Evolutionary conservation across 176 grass and related monocot genomes (phyloP).

Genomic region (Rhipidocladum racemiflorum): DNA sequence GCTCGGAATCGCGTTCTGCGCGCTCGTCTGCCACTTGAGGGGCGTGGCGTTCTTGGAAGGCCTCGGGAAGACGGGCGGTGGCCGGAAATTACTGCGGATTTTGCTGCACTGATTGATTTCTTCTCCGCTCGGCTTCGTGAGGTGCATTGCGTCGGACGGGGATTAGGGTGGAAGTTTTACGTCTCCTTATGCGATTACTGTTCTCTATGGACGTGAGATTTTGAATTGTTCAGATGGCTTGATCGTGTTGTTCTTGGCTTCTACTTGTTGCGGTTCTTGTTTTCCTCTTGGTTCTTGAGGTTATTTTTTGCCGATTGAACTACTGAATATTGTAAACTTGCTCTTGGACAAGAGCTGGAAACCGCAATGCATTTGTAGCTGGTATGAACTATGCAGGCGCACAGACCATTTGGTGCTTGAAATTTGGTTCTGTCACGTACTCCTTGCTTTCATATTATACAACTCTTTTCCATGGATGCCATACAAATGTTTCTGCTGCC

Average conservation of each 20-base stretch:
- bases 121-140: conserved; percentile 21
- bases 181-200: not conserved
- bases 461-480: not conserved
- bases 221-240: not conserved
- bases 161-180: not conserved
- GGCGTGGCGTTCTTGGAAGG: conserved; percentile 16
- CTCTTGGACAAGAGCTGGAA: not conserved
- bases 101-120: conserved; percentile 35
- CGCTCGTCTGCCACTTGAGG: conserved; percentile 32
- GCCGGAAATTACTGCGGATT: conserved; percentile 33
- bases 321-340: not conserved
- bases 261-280: not conserved
- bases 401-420: not conserved
- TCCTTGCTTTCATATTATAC: not conserved
- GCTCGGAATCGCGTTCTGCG: conserved; percentile 39
- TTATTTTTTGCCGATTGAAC: not conserved
- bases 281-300: not conserved
- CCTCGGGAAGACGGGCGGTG: conserved; percentile 16
- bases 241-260: not conserved
- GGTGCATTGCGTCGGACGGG: not conserved
- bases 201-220: not conserved
- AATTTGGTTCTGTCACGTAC: not conserved
- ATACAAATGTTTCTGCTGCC: not conserved
- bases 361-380: not conserved
- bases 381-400: no score